Evolutionary conservation across 305 asterid genomes (phyloP).

Genomic region (Fraxinus floribunda): DNA sequence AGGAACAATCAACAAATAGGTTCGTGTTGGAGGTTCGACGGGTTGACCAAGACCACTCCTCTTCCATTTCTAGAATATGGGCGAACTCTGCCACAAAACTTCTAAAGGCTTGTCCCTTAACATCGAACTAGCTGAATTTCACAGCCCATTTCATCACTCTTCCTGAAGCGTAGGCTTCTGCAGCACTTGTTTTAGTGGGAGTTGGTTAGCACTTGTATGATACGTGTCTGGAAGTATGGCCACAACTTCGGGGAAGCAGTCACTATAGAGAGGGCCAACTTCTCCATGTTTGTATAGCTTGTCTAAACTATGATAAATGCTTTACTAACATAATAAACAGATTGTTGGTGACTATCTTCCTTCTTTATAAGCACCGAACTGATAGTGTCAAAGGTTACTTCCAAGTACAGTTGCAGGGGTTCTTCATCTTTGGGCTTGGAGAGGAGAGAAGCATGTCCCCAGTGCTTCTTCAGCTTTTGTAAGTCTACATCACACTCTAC

Average conservation of each 20-base stretch:
- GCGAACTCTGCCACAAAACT: neutral
- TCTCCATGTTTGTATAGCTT: neutral
- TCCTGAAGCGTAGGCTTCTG: neutral
- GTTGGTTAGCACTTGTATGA: neutral
- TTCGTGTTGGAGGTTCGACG: neutral
- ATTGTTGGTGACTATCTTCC: neutral
- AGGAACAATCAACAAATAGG: no score
- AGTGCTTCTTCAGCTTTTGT: neutral
- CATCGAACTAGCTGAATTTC: no score
- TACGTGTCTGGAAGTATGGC: neutral
- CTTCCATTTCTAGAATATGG: neutral
- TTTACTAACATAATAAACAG: no score
- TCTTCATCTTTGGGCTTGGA: neutral
- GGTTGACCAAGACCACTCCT: no score
- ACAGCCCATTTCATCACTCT: neutral
- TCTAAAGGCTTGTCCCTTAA: neutral
- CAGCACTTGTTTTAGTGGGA: neutral
- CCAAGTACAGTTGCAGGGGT: neutral
- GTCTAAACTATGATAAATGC: neutral
- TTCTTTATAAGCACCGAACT: neutral
- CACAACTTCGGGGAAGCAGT: neutral
- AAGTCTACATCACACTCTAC: neutral
- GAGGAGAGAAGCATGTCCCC: neutral
- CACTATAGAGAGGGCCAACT: neutral
- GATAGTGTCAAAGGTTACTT: neutral